Evolutionary conservation across 2,329 filamentous ascomycete species (phyloP).

Genomic region (Chaetomiaceae sp.): DNA sequence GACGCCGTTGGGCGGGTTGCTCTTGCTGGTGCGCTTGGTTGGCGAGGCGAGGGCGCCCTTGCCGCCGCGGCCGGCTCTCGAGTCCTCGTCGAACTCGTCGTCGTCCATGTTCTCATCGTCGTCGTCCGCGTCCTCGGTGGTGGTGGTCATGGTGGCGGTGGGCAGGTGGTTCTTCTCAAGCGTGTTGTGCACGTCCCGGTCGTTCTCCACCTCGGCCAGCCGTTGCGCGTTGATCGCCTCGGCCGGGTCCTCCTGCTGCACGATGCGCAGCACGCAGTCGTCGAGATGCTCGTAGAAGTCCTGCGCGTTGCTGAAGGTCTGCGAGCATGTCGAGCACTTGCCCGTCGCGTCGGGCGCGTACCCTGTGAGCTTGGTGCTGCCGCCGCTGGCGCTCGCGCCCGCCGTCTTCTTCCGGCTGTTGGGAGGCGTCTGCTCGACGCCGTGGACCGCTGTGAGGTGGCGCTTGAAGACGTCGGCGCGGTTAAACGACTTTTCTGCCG

Average conservation of each 20-base stretch:
- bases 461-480: constrained; percentile 94
- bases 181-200: constrained; percentile 55
- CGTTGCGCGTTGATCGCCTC: constrained; percentile 63
- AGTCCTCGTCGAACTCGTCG: constrained; percentile 56
- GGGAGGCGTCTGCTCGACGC: constrained; percentile 85
- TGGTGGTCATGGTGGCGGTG: constrained; percentile 38
- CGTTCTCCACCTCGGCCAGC: constrained; percentile 59
- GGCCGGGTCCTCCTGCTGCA: constrained; percentile 64
- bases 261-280: constrained; percentile 65
- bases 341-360: constrained; percentile 76
- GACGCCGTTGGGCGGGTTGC: constrained; percentile 50
- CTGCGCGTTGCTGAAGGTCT: constrained; percentile 85
- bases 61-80: constrained; percentile 39
- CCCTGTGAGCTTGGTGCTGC: constrained; percentile 59
- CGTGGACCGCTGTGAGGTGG: constrained; percentile 83
- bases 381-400: constrained; percentile 31
- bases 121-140: constrained; percentile 35
- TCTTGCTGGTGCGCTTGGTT: constrained; percentile 50
- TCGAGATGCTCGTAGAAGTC: constrained; percentile 98
- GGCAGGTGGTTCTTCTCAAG: constrained; percentile 58
- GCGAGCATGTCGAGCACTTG: constrained; percentile 91
- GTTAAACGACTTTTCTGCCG: constrained; percentile 92
- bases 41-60: constrained; percentile 38
- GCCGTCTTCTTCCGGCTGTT: constrained; percentile 74
- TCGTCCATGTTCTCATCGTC: constrained; percentile 47